Base-by-base conservation (phyloP, 371 early-diverging fungal genomes). In the Mortierella sp. region DNA sequence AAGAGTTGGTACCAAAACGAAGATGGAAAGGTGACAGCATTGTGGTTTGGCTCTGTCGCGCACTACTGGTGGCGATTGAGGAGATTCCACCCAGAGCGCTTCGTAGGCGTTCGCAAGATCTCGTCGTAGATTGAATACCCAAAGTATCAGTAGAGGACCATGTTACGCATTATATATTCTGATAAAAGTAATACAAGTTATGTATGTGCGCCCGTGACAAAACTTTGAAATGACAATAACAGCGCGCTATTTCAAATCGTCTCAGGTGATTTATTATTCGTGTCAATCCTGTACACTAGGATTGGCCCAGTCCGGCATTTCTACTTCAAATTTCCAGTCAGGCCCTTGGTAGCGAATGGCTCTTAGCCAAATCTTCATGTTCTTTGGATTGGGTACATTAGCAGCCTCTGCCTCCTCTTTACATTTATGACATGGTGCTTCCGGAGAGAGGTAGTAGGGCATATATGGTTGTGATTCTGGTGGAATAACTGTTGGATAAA, bases 281-380 rank as follows among this genome's bases (percentile, higher is more conserved):
- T 9, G 3, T 53, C 26, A 80, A 54, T 71, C 59, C 7, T 64
- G 8, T 0, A 80, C 63, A 0, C 15, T 22, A 19, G 81, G 75
- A 10, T 71, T 66, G 0, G 75, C 81, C 81, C 81, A 80, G 55
- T 80, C 81, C n/a, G 81, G 81, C 75, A 68, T 59, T 15, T 80
- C 81, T 10, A 67, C 72, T 23, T 75, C 72, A 56, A 80, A 80
- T 23, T 74, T 71, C 81, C 81, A 80, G 22, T 80, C 75, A 1
- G 75, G 81, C 15, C 81, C 81, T 42, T 71, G 71, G 29, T 80
- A 80, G 8, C 69, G 31, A 45, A 80, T 80, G 7, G 81, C 81
- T 13, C 81, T 28, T 19, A 80, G 72, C 81, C 81, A 80, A 42
- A 80, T 80, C 67, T 80, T 80, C 81, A 80, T 80, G 2, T 64